Evolutionary conservation across 768 basidiomycete genomes (phyloP), one percentile per base, ranked within the genome.

Genomic region (Auricularia cornea): DNA sequence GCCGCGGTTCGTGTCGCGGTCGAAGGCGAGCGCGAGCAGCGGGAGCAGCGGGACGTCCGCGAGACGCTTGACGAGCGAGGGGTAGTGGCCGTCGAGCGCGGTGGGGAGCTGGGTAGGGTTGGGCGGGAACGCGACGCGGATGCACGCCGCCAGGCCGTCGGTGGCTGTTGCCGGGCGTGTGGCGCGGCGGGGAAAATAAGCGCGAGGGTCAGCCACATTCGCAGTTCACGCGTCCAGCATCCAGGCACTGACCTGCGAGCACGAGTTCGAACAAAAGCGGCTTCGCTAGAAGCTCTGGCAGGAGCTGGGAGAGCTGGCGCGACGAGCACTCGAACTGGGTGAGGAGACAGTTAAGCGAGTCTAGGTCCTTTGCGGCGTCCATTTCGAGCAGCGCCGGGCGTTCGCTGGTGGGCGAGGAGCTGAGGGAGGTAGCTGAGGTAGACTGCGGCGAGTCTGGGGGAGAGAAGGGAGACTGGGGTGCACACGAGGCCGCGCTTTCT

Each of bases 131-230:
- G 54, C 23, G 11, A 57, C 18, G 16, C 54, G 26, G 54, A 57
- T 57, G 88, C 3, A 78, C 98, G 52, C 93, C 94, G 31, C 92
- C 92, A 31, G 88, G 93, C 1, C 97, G 96, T 2, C 94, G 98
- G 71, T 88, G 90, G 78, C 91, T 98, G 54, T 90, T 97, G 77
- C 94, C 92, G 72, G 78, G 98, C 70, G 93, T 98, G 80, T 98
- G 35, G 10, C 35, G 35, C 35, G 16, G 10, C 35, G 35, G 10
- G 16, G 3, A 38, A 14, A 38, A 38, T 38, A 38, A 38, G 35
- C 35, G 35, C 35, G 35, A 38, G 35, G 35, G 35, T 38, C 35
- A 38, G 35, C 35, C 35, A 38, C 35, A 38, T 38, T 38, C 16
- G 8, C 10, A 10, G 16, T 38, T 38, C 16, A 10, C 35, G 35